These are phyloP conservation scores for Aspergillus pseudoterreus DNA, from an alignment of 2,329 filamentous ascomycete species.

Conservation along the genomic window DNA sequence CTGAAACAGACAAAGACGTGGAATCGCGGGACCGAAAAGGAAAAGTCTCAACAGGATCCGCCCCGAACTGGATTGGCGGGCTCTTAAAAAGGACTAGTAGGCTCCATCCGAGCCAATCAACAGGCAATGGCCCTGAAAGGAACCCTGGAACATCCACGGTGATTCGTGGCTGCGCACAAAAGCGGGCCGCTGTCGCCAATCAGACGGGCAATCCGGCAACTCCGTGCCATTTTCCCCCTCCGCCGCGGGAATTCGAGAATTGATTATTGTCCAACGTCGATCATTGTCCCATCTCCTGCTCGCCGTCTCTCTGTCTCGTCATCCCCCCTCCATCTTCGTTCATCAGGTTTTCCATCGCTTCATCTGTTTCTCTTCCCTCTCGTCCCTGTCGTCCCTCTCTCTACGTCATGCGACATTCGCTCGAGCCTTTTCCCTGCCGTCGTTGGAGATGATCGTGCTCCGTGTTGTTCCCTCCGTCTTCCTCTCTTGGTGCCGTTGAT, in stretches of 20 bases:
- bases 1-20: not conserved
- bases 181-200: not conserved
- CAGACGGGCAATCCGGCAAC: not conserved
- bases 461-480: not conserved
- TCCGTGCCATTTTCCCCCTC: too few species aligned
- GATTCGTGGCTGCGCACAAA: not conserved
- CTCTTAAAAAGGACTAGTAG: not conserved
- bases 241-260: too few species aligned
- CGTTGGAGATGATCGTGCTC: not conserved
- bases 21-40: too few species aligned
- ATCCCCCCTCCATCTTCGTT: not conserved
- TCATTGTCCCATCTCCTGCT: constrained; percentile 1
- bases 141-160: not conserved
- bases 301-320: not conserved
- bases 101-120: not conserved
- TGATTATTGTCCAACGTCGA: not conserved
- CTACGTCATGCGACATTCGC: not conserved
- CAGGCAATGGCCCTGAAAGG: not conserved
- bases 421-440: not conserved
- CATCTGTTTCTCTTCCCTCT: not conserved
- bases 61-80: not conserved
- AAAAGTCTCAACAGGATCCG: too few species aligned
- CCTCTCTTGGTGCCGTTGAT: not conserved
- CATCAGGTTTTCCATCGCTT: not conserved
- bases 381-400: not conserved